Base-by-base conservation (phyloP, 495 filamentous ascomycete genomes). In the Massariosphaeria phaeospora region DNA sequence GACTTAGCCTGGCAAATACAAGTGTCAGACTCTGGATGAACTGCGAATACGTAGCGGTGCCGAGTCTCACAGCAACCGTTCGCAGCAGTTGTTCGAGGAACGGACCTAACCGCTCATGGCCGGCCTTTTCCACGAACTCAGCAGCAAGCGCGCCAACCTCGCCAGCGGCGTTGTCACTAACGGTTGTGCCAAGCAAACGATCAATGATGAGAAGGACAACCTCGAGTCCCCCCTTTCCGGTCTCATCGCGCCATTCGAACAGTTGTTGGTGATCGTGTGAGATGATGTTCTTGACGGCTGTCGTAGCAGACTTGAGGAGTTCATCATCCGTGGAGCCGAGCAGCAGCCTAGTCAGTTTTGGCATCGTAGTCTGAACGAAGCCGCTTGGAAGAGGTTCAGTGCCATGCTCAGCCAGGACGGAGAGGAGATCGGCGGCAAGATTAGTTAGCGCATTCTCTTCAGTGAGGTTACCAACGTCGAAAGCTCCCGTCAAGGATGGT, bases 91-190 rank as follows among this genome's bases (percentile, higher is more conserved):
- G 88, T 13, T 84, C 81, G 7, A 98, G 77, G 63, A 87, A 95
- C 7, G 90, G 91, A 3, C 93, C 93, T 17, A 98, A 81, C 39
- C 85, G 78, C 59, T 96, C 90, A 21, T 84, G 81, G 26, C 91
- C 89, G 31, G 91, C 93, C 66, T 87, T 91, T 70, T 97, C 94
- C 6, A 98, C 94, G 53, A 97, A 73, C 66, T 96, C 93, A 0
- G 91, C 93, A 0, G 93, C 93, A 43, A 98, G 78, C 24, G 91
- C 88, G 52, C 93, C 93, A 23, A 98, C 90, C 71, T 97, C 94
- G 6, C 88, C 86, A n/a, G 94, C 93, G 7, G 89, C 86, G 48
- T 86, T 86, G 59, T 97, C 93, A 45, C 90, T 86, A 25, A 96
- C 83, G 1, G 77, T 69, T 0, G 88, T 85, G 1, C 85, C 82